Conservation (phyloP, 495 filamentous ascomycete species). For the Lentithecium fluviatile region DNA sequence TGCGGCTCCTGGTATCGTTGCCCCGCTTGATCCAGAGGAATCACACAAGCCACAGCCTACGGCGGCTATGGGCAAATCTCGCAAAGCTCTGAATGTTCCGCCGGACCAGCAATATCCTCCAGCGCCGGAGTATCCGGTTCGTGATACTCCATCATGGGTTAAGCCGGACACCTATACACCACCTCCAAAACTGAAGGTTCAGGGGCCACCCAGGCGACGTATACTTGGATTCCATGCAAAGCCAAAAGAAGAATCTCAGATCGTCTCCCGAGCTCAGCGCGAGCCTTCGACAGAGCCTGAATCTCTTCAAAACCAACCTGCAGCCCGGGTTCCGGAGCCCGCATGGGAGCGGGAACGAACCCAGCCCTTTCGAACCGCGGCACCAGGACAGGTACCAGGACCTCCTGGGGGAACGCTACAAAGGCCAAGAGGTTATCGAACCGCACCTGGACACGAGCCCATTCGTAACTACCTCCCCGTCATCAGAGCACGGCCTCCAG, state of each 20-base stretch:
- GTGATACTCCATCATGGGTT: slow-evolving; percentile 17
- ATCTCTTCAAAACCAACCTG: background rate
- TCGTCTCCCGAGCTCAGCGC: background rate
- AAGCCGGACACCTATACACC: slow-evolving; percentile 11
- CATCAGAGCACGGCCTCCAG: background rate
- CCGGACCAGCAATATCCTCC: slow-evolving; percentile 15
- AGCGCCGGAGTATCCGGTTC: slow-evolving; percentile 13
- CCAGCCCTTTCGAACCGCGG: slow-evolving; percentile 22
- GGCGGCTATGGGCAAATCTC: background rate
- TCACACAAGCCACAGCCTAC: background rate
- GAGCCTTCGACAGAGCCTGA: background rate
- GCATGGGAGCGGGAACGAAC: background rate
- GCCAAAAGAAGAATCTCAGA: slow-evolving; percentile 13
- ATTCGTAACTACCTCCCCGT: background rate
- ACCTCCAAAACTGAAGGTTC: slow-evolving; percentile 6
- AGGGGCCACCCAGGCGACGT: background rate
- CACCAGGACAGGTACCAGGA: slow-evolving; percentile 13
- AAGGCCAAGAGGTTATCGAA: slow-evolving; percentile 16
- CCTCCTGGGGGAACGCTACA: slow-evolving; percentile 26
- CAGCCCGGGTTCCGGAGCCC: background rate
- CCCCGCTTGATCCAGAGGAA: background rate
- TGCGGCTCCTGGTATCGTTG: slow-evolving; percentile 10
- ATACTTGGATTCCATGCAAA: slow-evolving; percentile 6
- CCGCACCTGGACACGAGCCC: slow-evolving; percentile 4
- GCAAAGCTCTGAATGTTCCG: slow-evolving; percentile 1